phyloP scores from a whole-genome alignment of 2,329 filamentous ascomycete species.

The Diaporthe sp. region DNA sequence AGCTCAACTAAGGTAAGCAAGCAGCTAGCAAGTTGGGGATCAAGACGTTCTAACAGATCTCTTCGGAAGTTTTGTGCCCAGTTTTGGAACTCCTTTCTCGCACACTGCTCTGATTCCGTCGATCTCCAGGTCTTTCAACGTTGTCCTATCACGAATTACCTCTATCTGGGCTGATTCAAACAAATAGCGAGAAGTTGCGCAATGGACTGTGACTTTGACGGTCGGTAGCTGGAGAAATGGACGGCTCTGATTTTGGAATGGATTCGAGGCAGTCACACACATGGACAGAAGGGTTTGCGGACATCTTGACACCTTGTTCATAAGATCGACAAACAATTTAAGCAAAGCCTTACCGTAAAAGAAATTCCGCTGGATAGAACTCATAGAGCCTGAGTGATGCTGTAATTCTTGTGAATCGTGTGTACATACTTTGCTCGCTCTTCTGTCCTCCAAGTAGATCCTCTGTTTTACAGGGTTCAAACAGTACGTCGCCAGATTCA shows the following conservation, averaged over 20 bases:
- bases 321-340: background rate
- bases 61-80: background rate
- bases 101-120: too few species aligned
- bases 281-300: background rate
- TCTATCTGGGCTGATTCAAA: background rate
- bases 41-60: background rate
- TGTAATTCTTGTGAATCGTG: too few species aligned
- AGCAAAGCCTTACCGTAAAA: background rate
- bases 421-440: background rate
- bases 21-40: background rate
- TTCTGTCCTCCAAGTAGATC: background rate
- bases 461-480: background rate
- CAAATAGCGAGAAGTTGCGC: background rate
- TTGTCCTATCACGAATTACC: background rate
- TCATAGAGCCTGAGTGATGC: too few species aligned
- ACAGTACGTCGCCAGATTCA: too few species aligned
- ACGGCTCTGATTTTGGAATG: background rate
- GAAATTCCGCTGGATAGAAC: too few species aligned
- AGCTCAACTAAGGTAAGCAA: background rate
- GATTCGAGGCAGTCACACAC: background rate
- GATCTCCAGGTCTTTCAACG: background rate
- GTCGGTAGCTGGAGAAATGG: background rate
- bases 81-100: background rate
- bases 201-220: background rate
- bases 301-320: background rate